Evolutionary conservation across 805 yeast species (phyloP), one percentile per base, ranked within the genome.

Genomic region (Yamadazyma kitorensis): DNA sequence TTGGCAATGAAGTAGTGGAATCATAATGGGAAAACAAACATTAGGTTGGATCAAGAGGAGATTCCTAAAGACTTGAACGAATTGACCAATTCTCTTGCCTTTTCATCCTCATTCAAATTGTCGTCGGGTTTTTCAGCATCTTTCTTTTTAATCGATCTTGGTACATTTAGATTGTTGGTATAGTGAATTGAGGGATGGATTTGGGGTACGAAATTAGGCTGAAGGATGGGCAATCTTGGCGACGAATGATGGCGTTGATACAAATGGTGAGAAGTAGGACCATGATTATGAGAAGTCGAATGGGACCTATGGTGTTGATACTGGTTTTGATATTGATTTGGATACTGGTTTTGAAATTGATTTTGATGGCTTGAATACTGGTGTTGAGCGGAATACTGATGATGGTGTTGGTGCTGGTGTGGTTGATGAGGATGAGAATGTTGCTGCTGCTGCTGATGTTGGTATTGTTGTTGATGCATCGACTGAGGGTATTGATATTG

Each of bases 21-120:
- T n/a, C n/a, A n/a, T n/a, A n/a, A n/a, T n/a, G n/a, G n/a, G n/a
- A n/a, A n/a, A n/a, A n/a, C n/a, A n/a, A n/a, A n/a, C n/a, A n/a
- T n/a, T n/a, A n/a, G n/a, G n/a, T 20, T 22, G n/a, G 12, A 17
- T 29, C 18, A 35, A 5, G 37, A 37, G 2, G 44, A 35, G 6
- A 40, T 40, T 5, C 43, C 45, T 26, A 41, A 31, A 16, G 34
- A 20, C 17, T 34, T 41, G 33, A 58, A 48, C 4, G 61, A 49
- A 26, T 51, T 43, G 6, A 55, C 60, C 37, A 59, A 44, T 2
- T 55, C 59, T 20, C 61, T 41, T 6, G 63, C 62, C 36, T 48
- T 53, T 19, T 54, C 52, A 19, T 55, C 61, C 17, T 57, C 61
- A 30, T 43, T 46, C 23, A 47, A 27, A 17, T 36, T 41, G 15